phyloP scores from a whole-genome alignment of 768 basidiomycete genomes.

The Tephrocybe sp. region DNA sequence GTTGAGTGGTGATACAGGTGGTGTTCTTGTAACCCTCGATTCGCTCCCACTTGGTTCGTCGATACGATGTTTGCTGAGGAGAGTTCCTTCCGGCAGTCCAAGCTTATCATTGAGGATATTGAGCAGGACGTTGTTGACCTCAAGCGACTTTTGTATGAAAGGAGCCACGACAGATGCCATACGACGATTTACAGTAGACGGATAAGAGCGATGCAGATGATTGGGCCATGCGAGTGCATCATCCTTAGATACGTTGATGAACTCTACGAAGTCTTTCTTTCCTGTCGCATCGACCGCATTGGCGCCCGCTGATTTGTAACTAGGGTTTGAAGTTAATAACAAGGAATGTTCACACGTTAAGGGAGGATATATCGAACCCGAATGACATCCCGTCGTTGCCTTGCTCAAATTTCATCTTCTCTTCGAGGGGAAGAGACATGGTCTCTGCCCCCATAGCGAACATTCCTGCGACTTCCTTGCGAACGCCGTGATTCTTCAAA shows the following conservation, averaged over 20 bases:
- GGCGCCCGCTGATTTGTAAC: constrained; percentile 64
- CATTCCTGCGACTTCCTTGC: constrained; percentile 48
- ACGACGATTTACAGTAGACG: constrained; percentile 42
- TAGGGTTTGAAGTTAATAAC: constrained; percentile 12
- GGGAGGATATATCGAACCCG: constrained; percentile 29
- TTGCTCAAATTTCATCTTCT: constrained; percentile 60
- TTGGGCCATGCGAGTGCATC: constrained; percentile 63
- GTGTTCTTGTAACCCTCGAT: constrained; percentile 50
- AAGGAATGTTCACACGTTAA: background rate
- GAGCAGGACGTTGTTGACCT: constrained; percentile 52
- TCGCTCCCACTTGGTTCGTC: constrained; percentile 58
- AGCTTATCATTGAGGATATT: constrained; percentile 56
- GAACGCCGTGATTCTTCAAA: constrained; percentile 56
- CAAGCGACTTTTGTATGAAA: constrained; percentile 58
- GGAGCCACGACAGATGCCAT: constrained; percentile 51
- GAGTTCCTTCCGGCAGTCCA: constrained; percentile 48
- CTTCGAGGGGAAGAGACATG: constrained; percentile 51
- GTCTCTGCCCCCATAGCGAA: constrained; percentile 57
- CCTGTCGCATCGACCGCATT: constrained; percentile 64
- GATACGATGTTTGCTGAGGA: constrained; percentile 40
- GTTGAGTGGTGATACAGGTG: constrained; percentile 30
- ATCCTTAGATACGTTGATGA: constrained; percentile 69
- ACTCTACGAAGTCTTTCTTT: constrained; percentile 55
- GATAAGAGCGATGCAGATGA: constrained; percentile 56
- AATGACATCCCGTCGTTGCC: constrained; percentile 44